These are phyloP conservation scores for Pseudotulostoma volvatum DNA, from an alignment of 495 filamentous ascomycete genomes.

Conservation along the genomic window DNA sequence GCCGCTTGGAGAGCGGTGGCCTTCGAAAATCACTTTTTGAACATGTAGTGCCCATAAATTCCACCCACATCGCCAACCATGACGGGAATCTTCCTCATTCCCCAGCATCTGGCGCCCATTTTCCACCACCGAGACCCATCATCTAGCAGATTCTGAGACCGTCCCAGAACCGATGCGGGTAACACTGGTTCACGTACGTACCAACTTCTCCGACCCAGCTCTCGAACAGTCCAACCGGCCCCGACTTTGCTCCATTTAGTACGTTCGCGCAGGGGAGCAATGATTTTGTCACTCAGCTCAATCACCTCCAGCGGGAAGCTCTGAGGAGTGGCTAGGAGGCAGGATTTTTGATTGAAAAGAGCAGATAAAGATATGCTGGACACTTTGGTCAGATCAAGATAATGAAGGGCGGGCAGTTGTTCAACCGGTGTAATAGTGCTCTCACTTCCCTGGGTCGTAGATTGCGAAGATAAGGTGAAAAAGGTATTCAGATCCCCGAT, in stretches of 20 bases:
- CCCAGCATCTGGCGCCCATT: slow-evolving; percentile 80
- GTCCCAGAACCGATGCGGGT: slow-evolving; percentile 9
- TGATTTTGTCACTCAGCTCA: slow-evolving; percentile 59
- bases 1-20: no score
- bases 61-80: slow-evolving; percentile 64
- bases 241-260: slow-evolving; percentile 30
- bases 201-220: slow-evolving; percentile 55
- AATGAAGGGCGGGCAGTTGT: slow-evolving; percentile 37
- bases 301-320: slow-evolving; percentile 65
- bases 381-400: slow-evolving; percentile 53
- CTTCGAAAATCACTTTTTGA: slow-evolving; percentile 50
- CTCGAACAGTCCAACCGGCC: slow-evolving; percentile 50
- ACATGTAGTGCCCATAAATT: slow-evolving; percentile 80
- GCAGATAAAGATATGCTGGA: slow-evolving; percentile 41
- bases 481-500: slow-evolving; percentile 45
- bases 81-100: slow-evolving; percentile 73
- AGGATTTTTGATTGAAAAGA: slow-evolving; percentile 41
- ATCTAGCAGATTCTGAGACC: slow-evolving; percentile 14
- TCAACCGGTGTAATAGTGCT: slow-evolving; percentile 26
- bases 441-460: slow-evolving; percentile 14
- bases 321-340: slow-evolving; percentile 40
- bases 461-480: slow-evolving; percentile 20
- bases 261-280: slow-evolving; percentile 39
- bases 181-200: slow-evolving; percentile 37
- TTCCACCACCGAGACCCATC: slow-evolving; percentile 58